phyloP scores from a whole-genome alignment of 495 filamentous ascomycete genomes.

The Venustampulla echinocandica region DNA sequence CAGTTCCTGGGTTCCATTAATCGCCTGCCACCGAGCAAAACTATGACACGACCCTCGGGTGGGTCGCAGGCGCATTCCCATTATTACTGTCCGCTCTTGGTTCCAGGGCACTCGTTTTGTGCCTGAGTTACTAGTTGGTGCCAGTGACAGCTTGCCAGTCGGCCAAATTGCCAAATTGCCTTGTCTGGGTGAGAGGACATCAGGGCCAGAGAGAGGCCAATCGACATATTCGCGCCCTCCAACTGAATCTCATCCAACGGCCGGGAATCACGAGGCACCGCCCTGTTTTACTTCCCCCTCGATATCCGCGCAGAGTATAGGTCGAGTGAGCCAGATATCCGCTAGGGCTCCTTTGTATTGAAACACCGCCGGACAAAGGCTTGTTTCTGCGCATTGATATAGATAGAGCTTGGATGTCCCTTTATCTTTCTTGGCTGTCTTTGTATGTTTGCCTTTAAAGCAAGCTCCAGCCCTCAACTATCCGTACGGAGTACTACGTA shows the following conservation, averaged over 20 bases:
- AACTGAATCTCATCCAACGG: not conserved
- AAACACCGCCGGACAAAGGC: no score
- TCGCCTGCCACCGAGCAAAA: not conserved
- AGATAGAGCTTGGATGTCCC: no score
- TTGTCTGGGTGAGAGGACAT: constrained; percentile 17
- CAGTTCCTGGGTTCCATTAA: not conserved
- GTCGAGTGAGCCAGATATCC: no score
- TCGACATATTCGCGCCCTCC: constrained; percentile 18
- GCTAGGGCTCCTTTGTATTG: no score
- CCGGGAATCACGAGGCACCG: not conserved
- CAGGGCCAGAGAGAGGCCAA: no score
- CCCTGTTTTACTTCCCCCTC: not conserved
- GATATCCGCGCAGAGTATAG: no score
- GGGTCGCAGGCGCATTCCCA: constrained; percentile 1
- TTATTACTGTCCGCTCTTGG: not conserved
- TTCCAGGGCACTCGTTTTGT: no score
- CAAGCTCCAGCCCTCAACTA: no score
- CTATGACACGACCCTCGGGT: not conserved
- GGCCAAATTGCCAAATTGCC: no score
- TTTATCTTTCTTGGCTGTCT: not conserved
- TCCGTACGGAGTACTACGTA: no score
- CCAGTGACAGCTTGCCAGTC: constrained; percentile 13
- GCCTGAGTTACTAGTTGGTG: constrained; percentile 16
- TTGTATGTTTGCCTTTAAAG: not conserved
- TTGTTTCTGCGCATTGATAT: no score